Percentiles rank a stretch among this genome's conserved stretches.
Conservation (phyloP, 441 rosid genomes). For the Biscutella laevigata region DNA sequence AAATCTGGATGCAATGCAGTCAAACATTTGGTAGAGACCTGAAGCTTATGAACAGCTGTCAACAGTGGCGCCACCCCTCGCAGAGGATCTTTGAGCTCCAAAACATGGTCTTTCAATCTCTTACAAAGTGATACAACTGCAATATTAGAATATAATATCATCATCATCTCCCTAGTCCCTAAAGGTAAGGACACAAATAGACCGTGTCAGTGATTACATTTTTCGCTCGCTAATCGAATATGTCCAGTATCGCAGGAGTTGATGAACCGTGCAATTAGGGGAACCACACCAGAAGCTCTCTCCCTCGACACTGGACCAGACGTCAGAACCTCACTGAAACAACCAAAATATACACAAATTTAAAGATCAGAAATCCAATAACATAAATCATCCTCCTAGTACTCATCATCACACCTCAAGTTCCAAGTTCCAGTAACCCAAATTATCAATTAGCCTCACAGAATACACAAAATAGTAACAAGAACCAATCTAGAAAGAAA, state of each 20-base stretch:
- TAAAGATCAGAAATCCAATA: slow-evolving; percentile 1
- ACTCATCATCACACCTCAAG: slow-evolving; percentile 2
- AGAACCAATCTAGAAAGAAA: background rate
- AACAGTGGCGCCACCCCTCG: slow-evolving; percentile 74
- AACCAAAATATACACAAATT: slow-evolving; percentile 18
- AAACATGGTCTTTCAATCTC: slow-evolving; percentile 71
- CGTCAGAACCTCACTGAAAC: slow-evolving; percentile 58
- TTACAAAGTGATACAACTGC: slow-evolving; percentile 71
- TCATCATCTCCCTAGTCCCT: slow-evolving; percentile 7
- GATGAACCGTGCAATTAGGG: slow-evolving; percentile 49
- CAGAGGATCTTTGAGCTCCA: slow-evolving; percentile 54
- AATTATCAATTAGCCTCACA: background rate
- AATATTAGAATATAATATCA: slow-evolving; percentile 12
- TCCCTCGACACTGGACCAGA: slow-evolving; percentile 46
- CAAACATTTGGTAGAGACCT: slow-evolving; percentile 58
- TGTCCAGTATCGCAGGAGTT: slow-evolving; percentile 55
- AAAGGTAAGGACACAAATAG: background rate
- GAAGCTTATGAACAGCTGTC: slow-evolving; percentile 65
- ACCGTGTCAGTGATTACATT: slow-evolving; percentile 36
- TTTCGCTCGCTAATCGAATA: slow-evolving; percentile 65
- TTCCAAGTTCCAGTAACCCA: background rate
- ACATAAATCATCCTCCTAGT: background rate
- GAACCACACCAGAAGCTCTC: slow-evolving; percentile 36
- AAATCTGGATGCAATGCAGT: slow-evolving; percentile 83
- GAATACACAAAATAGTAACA: background rate